phyloP scores from a whole-genome alignment of 768 basidiomycete genomes.

The Cystobasidium ongulense region DNA sequence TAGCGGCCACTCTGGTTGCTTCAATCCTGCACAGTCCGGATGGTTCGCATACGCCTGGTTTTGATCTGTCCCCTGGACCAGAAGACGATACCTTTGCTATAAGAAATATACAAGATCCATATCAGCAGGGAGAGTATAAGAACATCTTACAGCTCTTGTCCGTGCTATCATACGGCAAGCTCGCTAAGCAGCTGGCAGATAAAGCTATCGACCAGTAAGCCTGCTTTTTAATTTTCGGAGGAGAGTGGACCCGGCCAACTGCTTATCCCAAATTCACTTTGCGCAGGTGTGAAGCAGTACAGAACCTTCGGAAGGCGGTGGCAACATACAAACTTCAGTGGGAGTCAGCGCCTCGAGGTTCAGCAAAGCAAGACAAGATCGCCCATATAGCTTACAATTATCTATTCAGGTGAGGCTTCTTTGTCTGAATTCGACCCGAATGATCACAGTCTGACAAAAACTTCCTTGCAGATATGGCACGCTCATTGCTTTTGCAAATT shows the following conservation, averaged over 20 bases:
- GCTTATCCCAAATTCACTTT: background rate
- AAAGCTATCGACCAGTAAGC: slow-evolving; percentile 75
- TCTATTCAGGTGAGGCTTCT: slow-evolving; percentile 51
- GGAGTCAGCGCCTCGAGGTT: slow-evolving; percentile 71
- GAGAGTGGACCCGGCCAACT: background rate
- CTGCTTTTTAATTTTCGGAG: background rate
- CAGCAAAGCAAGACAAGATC: slow-evolving; percentile 65
- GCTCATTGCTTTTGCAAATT: slow-evolving; percentile 88
- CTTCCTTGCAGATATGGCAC: slow-evolving; percentile 58
- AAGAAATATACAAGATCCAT: slow-evolving; percentile 34
- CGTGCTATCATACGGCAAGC: slow-evolving; percentile 49
- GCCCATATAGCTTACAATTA: slow-evolving; percentile 77
- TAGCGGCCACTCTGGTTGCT: slow-evolving; percentile 38
- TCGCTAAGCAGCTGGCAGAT: slow-evolving; percentile 83
- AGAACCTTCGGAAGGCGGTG: slow-evolving; percentile 89
- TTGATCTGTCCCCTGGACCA: slow-evolving; percentile 28
- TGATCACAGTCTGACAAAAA: background rate
- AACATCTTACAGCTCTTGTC: slow-evolving; percentile 73
- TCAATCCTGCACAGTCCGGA: slow-evolving; percentile 38
- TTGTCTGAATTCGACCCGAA: background rate
- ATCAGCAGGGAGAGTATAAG: slow-evolving; percentile 75
- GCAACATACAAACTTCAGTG: slow-evolving; percentile 71
- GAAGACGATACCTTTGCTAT: slow-evolving; percentile 33
- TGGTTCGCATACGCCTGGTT: slow-evolving; percentile 35
- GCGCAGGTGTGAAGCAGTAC: slow-evolving; percentile 52